Evolutionary conservation across 208 protist genomes (phyloP), one percentile per base, ranked within the genome.

Genomic region (Wallacemonas collosoma): DNA sequence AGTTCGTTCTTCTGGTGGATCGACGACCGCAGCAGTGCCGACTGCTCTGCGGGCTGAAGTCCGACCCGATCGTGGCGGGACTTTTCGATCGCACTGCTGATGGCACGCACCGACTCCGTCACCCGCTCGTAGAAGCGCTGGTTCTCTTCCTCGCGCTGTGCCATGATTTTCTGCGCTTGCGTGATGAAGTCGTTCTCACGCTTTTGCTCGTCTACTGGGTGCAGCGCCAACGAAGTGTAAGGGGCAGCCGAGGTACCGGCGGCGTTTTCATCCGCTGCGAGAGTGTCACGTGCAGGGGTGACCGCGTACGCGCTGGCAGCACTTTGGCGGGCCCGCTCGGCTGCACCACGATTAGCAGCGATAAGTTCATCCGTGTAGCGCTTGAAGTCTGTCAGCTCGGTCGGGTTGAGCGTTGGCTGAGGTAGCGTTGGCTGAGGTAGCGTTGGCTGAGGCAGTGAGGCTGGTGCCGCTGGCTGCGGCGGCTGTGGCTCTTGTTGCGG

Each of bases 1-100:
- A 95, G 72, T 50, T 89, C 79, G 62, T 91, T 87, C 44, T 87
- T 84, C 74, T 95, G 88, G 65, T 88, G 77, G 54, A 95, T 81
- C 2, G 82, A 85, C 50, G 81, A 72, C 44, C 81, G 84, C 38
- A 95, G 55, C 17, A 95, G 71, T 56, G 85, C 66, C 12, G 88
- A 65, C 74, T 93, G 88, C 53, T 95, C 85, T 26, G 80, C 70
- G 3, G 87, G 75, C 15, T 69, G 82, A 39, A 93, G 68, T 1
- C 85, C 85, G 8, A 60, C 61, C 71, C 51, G 26, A 2, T 55
- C 55, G 6, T 48, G 35, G 7, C 69, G 66, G 3, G 72, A 76
- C 1, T 48, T 47, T 50, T 82, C 70, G 3, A 76, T 79, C 14
- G 58, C 71, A 9, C 58, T 48, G 0, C 74, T 76, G 8, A 76